Conservation (phyloP, 2,329 filamentous ascomycete species). For the Alternaria longipes region DNA sequence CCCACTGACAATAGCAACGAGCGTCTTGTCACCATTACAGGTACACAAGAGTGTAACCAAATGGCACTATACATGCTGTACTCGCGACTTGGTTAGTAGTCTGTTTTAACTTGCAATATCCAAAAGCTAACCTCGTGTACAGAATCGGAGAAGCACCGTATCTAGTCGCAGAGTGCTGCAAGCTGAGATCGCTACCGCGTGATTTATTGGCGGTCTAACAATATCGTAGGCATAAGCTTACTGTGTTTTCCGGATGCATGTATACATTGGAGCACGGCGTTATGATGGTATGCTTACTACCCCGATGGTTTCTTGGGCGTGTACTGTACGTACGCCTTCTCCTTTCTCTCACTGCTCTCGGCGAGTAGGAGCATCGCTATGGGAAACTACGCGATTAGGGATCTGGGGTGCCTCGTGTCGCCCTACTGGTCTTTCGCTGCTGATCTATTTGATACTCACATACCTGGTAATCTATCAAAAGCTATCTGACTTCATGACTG, state of each 20-base stretch:
- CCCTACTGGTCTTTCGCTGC: neutral
- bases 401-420: constrained; percentile 1
- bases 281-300: constrained; percentile 9
- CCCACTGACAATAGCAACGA: constrained; percentile 99
- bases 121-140: constrained; percentile 23
- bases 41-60: constrained; percentile 97
- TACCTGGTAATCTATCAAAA: constrained; percentile 23
- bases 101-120: constrained; percentile 4
- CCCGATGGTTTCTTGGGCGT: constrained; percentile 7
- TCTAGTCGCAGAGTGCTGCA: constrained; percentile 53
- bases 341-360: constrained; percentile 3
- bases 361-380: constrained; percentile 2
- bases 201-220: neutral
- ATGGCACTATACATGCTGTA: constrained; percentile 99
- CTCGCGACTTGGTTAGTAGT: constrained; percentile 81
- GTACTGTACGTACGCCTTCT: constrained; percentile 7
- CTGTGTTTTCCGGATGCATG: constrained; percentile 16
- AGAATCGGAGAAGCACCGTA: constrained; percentile 82
- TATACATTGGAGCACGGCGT: constrained; percentile 20
- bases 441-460: constrained; percentile 13
- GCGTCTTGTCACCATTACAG: constrained; percentile 94
- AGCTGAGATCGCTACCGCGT: neutral
- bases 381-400: neutral
- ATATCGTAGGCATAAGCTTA: neutral
- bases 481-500: constrained; percentile 1